Evolutionary conservation across 2,329 filamentous ascomycete species (phyloP).

Genomic region (Cercospora berteroae): DNA sequence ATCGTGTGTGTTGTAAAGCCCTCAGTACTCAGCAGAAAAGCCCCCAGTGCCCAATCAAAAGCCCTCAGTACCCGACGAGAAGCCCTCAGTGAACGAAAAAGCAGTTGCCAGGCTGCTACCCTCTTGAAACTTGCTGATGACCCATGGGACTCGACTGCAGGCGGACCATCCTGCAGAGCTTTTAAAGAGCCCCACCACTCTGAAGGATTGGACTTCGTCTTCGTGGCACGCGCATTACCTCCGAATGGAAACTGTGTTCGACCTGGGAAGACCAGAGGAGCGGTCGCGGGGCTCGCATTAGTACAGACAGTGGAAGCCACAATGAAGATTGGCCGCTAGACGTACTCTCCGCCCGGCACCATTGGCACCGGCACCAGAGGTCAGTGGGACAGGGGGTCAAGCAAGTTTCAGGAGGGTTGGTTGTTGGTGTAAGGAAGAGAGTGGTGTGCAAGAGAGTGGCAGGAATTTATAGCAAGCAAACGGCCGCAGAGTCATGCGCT

Average conservation of each 20-base stretch:
- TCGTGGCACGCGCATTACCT: neutral
- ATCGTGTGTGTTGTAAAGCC: neutral
- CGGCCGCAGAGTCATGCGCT: neutral
- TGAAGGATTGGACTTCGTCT: slow-evolving; percentile 2
- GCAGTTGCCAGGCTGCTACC: slow-evolving; percentile 1
- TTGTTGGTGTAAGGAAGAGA: neutral
- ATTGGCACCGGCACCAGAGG: neutral
- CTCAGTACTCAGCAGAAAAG: neutral
- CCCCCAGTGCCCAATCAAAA: neutral
- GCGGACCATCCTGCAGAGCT: neutral
- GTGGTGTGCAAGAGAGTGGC: neutral
- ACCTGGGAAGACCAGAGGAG: neutral
- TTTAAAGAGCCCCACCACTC: neutral
- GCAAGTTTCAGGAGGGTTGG: neutral
- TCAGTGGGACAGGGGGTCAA: neutral
- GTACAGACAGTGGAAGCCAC: neutral
- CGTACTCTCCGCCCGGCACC: neutral
- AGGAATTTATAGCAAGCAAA: neutral
- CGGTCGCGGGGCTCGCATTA: neutral
- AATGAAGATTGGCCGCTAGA: neutral
- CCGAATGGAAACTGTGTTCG: neutral
- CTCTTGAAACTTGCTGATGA: neutral
- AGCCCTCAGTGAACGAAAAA: neutral
- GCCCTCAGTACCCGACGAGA: neutral
- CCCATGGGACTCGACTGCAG: neutral